Evolutionary conservation across 2,329 filamentous ascomycete species (phyloP), one percentile per base, ranked within the genome.

Genomic region (Ophiosphaerella korrae): DNA sequence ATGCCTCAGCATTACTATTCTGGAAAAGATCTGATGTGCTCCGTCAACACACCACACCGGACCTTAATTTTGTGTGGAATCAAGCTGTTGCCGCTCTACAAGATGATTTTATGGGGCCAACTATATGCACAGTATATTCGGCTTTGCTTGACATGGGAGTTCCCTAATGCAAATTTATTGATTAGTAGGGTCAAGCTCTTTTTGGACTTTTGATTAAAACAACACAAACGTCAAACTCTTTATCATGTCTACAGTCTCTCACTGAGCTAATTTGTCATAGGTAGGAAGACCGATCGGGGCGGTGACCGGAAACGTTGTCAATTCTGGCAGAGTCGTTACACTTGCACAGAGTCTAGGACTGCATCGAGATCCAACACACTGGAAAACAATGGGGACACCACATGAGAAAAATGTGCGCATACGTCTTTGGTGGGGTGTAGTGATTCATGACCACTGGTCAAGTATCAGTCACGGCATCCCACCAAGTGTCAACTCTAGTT

Each of bases 371-470:
- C 58, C 58, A 2, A 52, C 47, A 16, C 39, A 37, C 1, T 62
- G 60, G 60, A 54, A 52, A 32, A 8, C 26, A 7, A 9, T 29
- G 7, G 44, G 41, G 1, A 54, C 56, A 18, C 14, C 18, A 2
- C 51, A 57, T 26, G 60, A 63, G 40, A 63, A 58, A 37, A 53
- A 45, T 7, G 50, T 63, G 7, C 58, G 60, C 7, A 56, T 58
- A 39, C 51, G 56, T 14, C 45, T 64, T 0, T 64, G 61, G 61
- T 64, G 58, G 58, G 58, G 57, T 9, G 50, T 64, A 4, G 29
- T 64, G 14, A 60, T 62, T 5, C 58, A 62, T 23, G 58, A 64
- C 23, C 51, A 62, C 13, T 62, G 56, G 56, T 63, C 60, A n/a
- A 63, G 60, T 24, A 50, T 63, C 7, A 45, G 60, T 7, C 58